phyloP scores from a whole-genome alignment of 805 yeast species.

The Blastobotrys chiropterorum region DNA sequence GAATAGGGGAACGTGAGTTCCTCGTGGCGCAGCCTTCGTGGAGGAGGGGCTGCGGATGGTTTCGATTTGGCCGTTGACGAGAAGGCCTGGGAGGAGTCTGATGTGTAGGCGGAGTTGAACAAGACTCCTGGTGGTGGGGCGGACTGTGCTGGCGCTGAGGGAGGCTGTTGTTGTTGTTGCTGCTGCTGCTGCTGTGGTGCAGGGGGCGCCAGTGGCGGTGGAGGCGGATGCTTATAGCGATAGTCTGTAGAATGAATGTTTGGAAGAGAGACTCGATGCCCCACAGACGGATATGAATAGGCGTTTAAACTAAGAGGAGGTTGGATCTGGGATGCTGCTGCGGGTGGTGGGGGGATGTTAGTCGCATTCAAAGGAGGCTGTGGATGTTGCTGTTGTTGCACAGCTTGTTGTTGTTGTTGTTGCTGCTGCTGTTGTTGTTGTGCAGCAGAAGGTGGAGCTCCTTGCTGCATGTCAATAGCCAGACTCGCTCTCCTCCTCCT shows the following conservation, averaged over 20 bases:
- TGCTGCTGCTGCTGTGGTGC: slow-evolving; percentile 9
- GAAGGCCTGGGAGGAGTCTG: slow-evolving; percentile 22
- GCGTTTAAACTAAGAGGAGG: no score
- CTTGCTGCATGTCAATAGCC: slow-evolving; percentile 10
- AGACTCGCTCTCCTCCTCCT: slow-evolving; percentile 47
- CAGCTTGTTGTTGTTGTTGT: slow-evolving; percentile 2
- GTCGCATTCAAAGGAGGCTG: slow-evolving; percentile 4
- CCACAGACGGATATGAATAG: slow-evolving; percentile 14
- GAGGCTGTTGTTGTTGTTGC: slow-evolving; percentile 6
- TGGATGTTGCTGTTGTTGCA: slow-evolving; percentile 7
- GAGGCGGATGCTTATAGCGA: slow-evolving; percentile 3
- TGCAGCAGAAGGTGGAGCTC: neutral
- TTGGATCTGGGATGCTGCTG: no score
- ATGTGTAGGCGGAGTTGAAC: slow-evolving; percentile 22
- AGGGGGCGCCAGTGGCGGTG: neutral
- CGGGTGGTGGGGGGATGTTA: slow-evolving; percentile 6
- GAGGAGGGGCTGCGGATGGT: slow-evolving; percentile 36
- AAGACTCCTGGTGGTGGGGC: slow-evolving; percentile 13
- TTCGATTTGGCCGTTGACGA: slow-evolving; percentile 16
- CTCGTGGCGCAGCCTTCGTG: no score
- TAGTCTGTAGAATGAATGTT: slow-evolving; percentile 17
- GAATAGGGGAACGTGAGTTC: slow-evolving; percentile 6
- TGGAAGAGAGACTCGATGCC: slow-evolving; percentile 22
- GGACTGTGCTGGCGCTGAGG: slow-evolving; percentile 7
- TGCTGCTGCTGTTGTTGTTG: slow-evolving; percentile 7